Evolutionary conservation across 768 basidiomycete genomes (phyloP), one percentile per base, ranked within the genome.

Genomic region (Chalciporus sphaerocephalus): DNA sequence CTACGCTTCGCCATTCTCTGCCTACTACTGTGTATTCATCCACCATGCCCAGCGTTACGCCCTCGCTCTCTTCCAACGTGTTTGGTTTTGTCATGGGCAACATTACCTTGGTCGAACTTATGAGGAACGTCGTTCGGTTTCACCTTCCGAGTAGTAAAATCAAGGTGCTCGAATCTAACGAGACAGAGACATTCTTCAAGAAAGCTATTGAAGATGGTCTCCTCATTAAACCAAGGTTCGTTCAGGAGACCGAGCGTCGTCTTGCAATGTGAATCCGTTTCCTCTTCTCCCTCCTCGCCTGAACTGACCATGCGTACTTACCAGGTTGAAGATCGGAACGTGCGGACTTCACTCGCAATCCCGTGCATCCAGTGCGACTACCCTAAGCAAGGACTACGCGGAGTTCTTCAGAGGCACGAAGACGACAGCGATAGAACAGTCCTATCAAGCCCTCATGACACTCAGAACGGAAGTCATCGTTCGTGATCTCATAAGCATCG

Each of bases 141-240:
- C 45, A 46, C 22, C 18, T 46, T 1, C 45, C 45, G 3, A 46
- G 43, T 25, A 36, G 38, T 11, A 44, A 38, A 9, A n/a, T n/a
- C n/a, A n/a, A n/a, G n/a, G n/a, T n/a, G n/a, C n/a, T n/a, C n/a
- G n/a, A n/a, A n/a, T n/a, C n/a, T n/a, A 27, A 23, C 1, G 44
- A 46, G 21, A 46, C 44, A 1, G 15, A 46, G 17, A 18, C 17
- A 5, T 20, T 36, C 10, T 36, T 36, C 12, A 18, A 2, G 10
- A 28, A 28, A 10, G 27, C 27, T 28, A 12, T 28, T 10, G 27
- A 28, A 28, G 27, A 7, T 12, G 27, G 27, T 28, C 27, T 28
- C 27, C 11, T 28, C 9, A 28, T 12, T 12, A 12, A 28, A 10
- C 27, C 27, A 28, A 5, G 11, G 9, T 28, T 28, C 9, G 27